phyloP scores from a whole-genome alignment of 106 monocot species.

The Acorus calamus region DNA sequence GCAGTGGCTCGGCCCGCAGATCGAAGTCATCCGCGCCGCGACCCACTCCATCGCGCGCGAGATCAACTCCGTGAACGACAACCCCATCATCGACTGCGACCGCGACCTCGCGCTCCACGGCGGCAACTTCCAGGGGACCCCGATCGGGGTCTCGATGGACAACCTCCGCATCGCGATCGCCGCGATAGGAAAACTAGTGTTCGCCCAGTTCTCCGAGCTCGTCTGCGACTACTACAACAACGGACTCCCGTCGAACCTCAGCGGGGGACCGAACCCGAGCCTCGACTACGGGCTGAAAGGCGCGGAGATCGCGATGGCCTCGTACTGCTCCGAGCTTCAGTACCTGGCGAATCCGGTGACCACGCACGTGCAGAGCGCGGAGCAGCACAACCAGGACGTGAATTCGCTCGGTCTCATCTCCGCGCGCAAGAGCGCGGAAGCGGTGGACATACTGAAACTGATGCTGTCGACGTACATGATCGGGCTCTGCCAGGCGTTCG shows the following conservation, averaged over 20 bases:
- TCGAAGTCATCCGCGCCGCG: slow-evolving; percentile 29
- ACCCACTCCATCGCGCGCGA: slow-evolving; percentile 23
- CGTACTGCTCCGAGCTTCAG: slow-evolving; percentile 34
- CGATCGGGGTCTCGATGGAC: slow-evolving; percentile 27
- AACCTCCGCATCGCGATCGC: slow-evolving; percentile 20
- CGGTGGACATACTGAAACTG: slow-evolving; percentile 21
- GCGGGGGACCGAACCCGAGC: slow-evolving; percentile 16
- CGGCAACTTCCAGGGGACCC: slow-evolving; percentile 34
- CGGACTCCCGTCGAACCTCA: slow-evolving; percentile 20
- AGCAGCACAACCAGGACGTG: slow-evolving; percentile 46
- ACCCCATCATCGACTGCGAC: slow-evolving; percentile 22
- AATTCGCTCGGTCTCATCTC: slow-evolving; percentile 39
- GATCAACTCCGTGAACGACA: slow-evolving; percentile 27
- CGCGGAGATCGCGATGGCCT: slow-evolving; percentile 2
- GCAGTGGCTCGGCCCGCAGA: slow-evolving; percentile 43
- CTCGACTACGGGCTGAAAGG: slow-evolving; percentile 29
- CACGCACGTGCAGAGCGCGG: slow-evolving; percentile 33
- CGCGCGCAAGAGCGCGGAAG: slow-evolving; percentile 23
- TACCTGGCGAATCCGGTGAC: slow-evolving; percentile 32
- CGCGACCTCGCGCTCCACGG: slow-evolving; percentile 27
- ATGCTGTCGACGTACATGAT: slow-evolving; percentile 21
- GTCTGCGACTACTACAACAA: slow-evolving; percentile 28
- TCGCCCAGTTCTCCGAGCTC: slow-evolving; percentile 19
- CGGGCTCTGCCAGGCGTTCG: slow-evolving; percentile 28
- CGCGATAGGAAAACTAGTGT: slow-evolving; percentile 21